These are phyloP conservation scores for Umbelopsis vinacea DNA, from an alignment of 192 early-diverging fungal genomes.

Conservation along the genomic window DNA sequence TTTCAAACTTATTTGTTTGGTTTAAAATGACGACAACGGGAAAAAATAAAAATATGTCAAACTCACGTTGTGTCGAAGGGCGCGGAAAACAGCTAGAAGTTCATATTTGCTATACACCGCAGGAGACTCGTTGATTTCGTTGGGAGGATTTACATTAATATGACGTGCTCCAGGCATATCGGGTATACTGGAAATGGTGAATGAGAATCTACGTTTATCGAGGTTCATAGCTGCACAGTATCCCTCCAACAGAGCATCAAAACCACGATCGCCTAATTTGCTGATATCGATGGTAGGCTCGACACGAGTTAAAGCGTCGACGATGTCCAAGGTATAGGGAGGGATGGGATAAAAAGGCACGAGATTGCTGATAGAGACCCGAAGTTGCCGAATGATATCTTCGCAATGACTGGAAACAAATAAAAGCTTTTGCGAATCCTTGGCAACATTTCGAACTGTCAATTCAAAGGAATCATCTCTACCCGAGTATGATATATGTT, in stretches of 20 bases:
- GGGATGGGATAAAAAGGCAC: slow-evolving; percentile 25
- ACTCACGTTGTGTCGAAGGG: slow-evolving; percentile 26
- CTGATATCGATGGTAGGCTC: slow-evolving; percentile 5
- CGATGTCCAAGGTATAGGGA: slow-evolving; percentile 23
- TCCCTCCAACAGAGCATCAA: slow-evolving; percentile 24
- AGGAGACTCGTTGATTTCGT: slow-evolving; percentile 12
- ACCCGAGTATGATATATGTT: slow-evolving; percentile 6
- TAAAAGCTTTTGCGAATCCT: slow-evolving; percentile 8
- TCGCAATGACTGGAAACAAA: slow-evolving; percentile 23
- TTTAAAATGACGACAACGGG: neutral
- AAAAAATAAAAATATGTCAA: neutral
- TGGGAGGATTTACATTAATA: slow-evolving; percentile 1
- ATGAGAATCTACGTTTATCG: slow-evolving; percentile 23
- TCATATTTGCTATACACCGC: slow-evolving; percentile 27
- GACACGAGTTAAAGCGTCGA: neutral
- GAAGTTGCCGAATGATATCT: slow-evolving; percentile 15
- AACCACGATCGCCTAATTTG: slow-evolving; percentile 24
- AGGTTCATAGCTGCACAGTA: slow-evolving; percentile 28
- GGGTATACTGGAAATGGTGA: slow-evolving; percentile 8
- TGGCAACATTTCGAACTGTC: neutral
- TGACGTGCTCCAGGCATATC: slow-evolving; percentile 19
- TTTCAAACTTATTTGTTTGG: neutral
- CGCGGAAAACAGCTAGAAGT: slow-evolving; percentile 24
- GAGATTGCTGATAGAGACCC: slow-evolving; percentile 18
- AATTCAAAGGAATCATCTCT: slow-evolving; percentile 29